Percentiles rank a stretch among this genome's conserved stretches.
phyloP scores from a whole-genome alignment of 331 rosid genomes.

The Acacia pycnantha region DNA sequence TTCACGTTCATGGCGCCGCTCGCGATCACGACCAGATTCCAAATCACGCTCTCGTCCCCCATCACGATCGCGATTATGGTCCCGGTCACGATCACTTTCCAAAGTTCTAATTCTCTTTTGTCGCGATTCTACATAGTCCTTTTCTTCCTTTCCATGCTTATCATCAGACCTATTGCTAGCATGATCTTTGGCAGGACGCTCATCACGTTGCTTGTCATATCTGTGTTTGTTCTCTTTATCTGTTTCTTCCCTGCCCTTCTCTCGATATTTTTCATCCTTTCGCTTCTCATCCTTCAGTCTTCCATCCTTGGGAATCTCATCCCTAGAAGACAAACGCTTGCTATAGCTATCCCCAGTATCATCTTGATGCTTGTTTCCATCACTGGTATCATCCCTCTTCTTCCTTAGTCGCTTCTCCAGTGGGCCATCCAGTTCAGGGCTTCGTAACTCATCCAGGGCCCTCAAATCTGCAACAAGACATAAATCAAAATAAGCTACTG shows the following conservation, averaged over 20 bases:
- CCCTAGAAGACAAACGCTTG: conserved; percentile 47
- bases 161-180: conserved; percentile 52
- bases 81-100: conserved; percentile 55
- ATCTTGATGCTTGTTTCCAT: conserved; percentile 48
- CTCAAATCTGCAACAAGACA: conserved; percentile 39
- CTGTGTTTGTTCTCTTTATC: conserved; percentile 57
- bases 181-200: conserved; percentile 45
- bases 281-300: conserved; percentile 63
- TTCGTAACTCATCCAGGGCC: conserved; percentile 47
- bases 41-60: conserved; percentile 35
- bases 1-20: conserved; percentile 46
- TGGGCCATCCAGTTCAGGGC: conserved; percentile 53
- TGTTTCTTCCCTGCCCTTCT: conserved; percentile 52
- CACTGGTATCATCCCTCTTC: conserved; percentile 50
- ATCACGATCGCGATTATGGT: conserved; percentile 28
- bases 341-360: conserved; percentile 41
- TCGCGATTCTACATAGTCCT: conserved; percentile 48
- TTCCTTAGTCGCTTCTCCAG: conserved; percentile 51
- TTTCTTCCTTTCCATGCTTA: conserved; percentile 58
- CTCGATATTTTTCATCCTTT: conserved; percentile 60
- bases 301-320: conserved; percentile 55
- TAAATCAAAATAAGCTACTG: not conserved
- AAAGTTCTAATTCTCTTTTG: conserved; percentile 54
- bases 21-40: conserved; percentile 47
- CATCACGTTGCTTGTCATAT: conserved; percentile 56